Conservation (phyloP, 2,329 filamentous ascomycete genomes). For the Phialemonium atrogriseum region DNA sequence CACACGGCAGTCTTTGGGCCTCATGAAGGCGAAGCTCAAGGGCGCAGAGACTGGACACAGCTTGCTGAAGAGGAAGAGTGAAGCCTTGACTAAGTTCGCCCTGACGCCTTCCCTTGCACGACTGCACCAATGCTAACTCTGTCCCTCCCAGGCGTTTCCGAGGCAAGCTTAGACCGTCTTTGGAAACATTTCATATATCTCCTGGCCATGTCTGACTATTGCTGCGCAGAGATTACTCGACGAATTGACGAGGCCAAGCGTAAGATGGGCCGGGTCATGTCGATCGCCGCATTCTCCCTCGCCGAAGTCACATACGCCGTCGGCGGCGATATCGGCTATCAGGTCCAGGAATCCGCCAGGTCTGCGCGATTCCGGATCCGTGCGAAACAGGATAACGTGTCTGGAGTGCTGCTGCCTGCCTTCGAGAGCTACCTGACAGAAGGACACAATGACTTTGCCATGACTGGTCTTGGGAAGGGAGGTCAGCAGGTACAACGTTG, state of each 20-base stretch:
- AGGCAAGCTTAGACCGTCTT: conserved; percentile 44
- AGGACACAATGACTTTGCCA: conserved; percentile 87
- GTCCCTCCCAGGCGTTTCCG: conserved; percentile 62
- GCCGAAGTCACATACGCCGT: conserved; percentile 97
- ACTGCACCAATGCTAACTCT: conserved; percentile 8
- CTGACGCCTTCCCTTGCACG: conserved; percentile 1
- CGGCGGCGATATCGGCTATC: conserved; percentile 90
- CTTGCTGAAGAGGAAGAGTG: conserved; percentile 93
- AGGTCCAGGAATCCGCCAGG: conserved; percentile 93
- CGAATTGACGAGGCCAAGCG: conserved; percentile 98
- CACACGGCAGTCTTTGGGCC: conserved; percentile 88
- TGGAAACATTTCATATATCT: conserved; percentile 2
- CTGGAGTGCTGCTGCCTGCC: conserved; percentile 84
- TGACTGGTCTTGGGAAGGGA: conserved; percentile 93
- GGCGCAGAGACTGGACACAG: conserved; percentile 87
- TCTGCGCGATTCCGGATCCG: conserved; percentile 86
- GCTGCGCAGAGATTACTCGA: conserved; percentile 89
- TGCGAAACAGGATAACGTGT: conserved; percentile 97
- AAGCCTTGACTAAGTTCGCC: conserved; percentile 88
- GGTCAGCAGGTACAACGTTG: conserved; percentile 95
- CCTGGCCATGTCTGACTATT: too few species aligned
- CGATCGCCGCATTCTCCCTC: conserved; percentile 94
- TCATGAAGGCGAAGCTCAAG: conserved; percentile 98
- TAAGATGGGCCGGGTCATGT: conserved; percentile 99
- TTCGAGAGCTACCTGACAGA: conserved; percentile 90